Evolutionary conservation across 768 basidiomycete genomes (phyloP).

Genomic region (Rhizopogon vinicolor): DNA sequence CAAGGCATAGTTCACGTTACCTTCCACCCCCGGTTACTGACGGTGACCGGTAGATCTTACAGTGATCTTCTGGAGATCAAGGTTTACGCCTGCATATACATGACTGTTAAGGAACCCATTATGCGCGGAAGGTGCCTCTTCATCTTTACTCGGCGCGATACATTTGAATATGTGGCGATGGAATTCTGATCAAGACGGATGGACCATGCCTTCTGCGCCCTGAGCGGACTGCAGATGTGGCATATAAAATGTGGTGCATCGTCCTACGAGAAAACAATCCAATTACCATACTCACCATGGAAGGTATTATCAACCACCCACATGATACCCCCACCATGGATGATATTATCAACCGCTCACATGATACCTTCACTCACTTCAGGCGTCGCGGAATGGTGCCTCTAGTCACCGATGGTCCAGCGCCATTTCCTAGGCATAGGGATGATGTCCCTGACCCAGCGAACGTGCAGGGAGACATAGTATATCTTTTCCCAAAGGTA

Average conservation of each 20-base stretch:
- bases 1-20: no score
- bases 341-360: not conserved
- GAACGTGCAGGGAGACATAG: slow-evolving; percentile 5
- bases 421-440: not conserved
- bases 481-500: slow-evolving; percentile 4
- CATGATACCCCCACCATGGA: not conserved
- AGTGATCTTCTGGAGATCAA: no score
- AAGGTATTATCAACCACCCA: not conserved
- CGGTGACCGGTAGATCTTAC: no score
- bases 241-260: not conserved
- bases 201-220: not conserved
- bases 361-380: not conserved
- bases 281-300: not conserved
- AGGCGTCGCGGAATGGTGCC: slow-evolving; percentile 2
- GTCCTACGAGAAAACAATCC: not conserved
- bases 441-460: not conserved
- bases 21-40: no score
- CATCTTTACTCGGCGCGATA: no score
- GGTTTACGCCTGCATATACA: no score
- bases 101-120: no score
- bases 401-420: not conserved
- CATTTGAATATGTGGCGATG: no score
- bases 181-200: no score
- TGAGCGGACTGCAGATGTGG: not conserved
- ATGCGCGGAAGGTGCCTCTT: no score